Evolutionary conservation across 2,329 filamentous ascomycete genomes (phyloP).

Genomic region (Colletotrichum cordylinicola): DNA sequence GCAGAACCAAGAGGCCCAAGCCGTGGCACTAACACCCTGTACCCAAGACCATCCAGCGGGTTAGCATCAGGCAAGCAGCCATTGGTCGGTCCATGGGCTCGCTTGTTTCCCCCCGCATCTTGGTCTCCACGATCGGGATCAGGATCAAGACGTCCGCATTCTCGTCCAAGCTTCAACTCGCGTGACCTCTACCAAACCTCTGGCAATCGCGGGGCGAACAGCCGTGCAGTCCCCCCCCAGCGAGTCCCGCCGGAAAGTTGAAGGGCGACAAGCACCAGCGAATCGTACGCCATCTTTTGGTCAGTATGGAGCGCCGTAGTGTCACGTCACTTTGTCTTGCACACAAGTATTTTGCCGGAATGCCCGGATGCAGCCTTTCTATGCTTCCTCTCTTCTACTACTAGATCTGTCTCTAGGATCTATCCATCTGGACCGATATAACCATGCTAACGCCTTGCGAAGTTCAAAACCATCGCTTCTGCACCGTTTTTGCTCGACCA

Average conservation of each 20-base stretch:
- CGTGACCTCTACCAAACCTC: not conserved
- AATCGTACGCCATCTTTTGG: not conserved
- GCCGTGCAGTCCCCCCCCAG: not conserved
- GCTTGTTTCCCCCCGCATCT: conserved; percentile 14
- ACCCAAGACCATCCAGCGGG: not conserved
- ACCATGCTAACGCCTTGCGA: conserved; percentile 18
- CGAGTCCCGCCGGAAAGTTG: not conserved
- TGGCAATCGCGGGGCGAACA: not conserved
- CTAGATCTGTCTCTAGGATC: conserved; percentile 3
- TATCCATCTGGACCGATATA: not conserved
- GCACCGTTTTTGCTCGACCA: not conserved
- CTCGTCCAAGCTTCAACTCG: not conserved
- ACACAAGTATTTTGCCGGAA: not conserved
- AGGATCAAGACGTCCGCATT: not conserved
- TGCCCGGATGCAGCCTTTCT: conserved; percentile 5
- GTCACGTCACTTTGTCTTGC: not conserved
- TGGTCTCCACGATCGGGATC: not conserved
- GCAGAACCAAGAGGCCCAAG: not conserved
- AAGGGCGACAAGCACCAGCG: not conserved
- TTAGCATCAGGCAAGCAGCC: not conserved
- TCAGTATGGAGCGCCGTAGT: not conserved
- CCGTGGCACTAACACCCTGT: not conserved
- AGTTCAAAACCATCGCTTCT: not conserved
- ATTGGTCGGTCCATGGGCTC: conserved; percentile 3
- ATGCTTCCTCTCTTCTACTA: not conserved